Conservation (phyloP, 2,329 filamentous ascomycete species). For the Colletotrichum sp. region DNA sequence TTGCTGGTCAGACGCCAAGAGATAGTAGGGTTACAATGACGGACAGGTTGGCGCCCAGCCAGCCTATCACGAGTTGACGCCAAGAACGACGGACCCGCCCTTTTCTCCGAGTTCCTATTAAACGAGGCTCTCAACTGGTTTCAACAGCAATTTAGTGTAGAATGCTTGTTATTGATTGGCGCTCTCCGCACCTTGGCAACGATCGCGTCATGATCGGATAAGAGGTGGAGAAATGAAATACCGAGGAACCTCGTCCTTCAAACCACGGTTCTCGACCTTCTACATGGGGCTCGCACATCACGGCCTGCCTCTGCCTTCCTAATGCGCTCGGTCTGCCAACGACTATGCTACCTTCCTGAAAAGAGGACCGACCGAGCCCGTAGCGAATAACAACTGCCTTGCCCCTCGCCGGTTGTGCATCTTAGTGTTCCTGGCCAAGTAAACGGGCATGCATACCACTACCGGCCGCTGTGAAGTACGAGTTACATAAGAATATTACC, state of each 20-base stretch:
- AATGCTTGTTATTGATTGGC: neutral
- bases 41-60: neutral
- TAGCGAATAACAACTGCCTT: neutral
- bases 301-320: neutral
- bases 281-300: neutral
- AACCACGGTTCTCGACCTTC: neutral
- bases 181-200: neutral
- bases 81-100: neutral
- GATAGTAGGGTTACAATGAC: slow-evolving; percentile 6
- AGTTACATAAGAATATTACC: neutral
- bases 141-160: neutral
- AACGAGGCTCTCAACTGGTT: neutral
- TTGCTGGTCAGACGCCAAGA: neutral
- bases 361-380: neutral
- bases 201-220: neutral
- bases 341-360: slow-evolving; percentile 12
- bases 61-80: neutral
- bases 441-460: neutral
- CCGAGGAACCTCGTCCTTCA: neutral
- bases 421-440: neutral
- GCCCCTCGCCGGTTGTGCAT: neutral
- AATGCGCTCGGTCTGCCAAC: neutral
- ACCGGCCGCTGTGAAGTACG: neutral
- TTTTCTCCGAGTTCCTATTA: neutral
- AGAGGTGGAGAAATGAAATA: slow-evolving; percentile 14